Base-by-base conservation (phyloP, 2,329 filamentous ascomycete genomes). In the Claviceps humidiphila region DNA sequence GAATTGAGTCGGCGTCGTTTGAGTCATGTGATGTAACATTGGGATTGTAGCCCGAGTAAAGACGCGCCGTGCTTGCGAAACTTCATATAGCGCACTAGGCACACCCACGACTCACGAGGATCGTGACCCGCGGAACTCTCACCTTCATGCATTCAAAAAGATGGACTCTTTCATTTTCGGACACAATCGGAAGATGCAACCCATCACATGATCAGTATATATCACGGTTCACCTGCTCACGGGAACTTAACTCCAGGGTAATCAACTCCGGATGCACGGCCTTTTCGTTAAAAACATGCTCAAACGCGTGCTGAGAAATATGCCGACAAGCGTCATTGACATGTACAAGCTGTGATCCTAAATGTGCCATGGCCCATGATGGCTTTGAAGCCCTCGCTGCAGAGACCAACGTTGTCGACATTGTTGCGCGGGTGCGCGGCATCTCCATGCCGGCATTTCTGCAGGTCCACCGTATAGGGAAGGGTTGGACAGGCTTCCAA, bases 301-400 rank as follows among this genome's bases (percentile, higher is more conserved):
- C 81, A 54, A 95, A 89, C 0, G 87, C 81, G 14, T 77, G 70
- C 38, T 77, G 74, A 1, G 80, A 77, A 56, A 97, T 90, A 64
- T 95, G 85, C 3, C 91, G 84, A 63, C 89, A 95, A 0, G 85
- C 87, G 17, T 96, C 73, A 61, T 94, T 87, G 38, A 97, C 72
- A 42, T 77, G 71, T 54, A 75, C 74, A 2, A 97, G 68, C 11
- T 69, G 73, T 1, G 69, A 63, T 4, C 87, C 87, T 0, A 89
- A 95, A 63, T 96, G 91, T 0, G 72, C 70, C 87, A 96, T 95
- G 44, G 96, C 20, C 20, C 20, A 69, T 0, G 24, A 24, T 24
- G 24, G 88, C 87, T 57, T 76, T 72, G 69, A 97, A 91, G 0
- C 86, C 89, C 5, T 77, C 68, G 1, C 82, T 84, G 50, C 84